A percentile compares a stretch with the other conserved stretches of the same genome.
phyloP scores from a whole-genome alignment of 75 land plant genomes.

The Pinus taeda region DNA sequence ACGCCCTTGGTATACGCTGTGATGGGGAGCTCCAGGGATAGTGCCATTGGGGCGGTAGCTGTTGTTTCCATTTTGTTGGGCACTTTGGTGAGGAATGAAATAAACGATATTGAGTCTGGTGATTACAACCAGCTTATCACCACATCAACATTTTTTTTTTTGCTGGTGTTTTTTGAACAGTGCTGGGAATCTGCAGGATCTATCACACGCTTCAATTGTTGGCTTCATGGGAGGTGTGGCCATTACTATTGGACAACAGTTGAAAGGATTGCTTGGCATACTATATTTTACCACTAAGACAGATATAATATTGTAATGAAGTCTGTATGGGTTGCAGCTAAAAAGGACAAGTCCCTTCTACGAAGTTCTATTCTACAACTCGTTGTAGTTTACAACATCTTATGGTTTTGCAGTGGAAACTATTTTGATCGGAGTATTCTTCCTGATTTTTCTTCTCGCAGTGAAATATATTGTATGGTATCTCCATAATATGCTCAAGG shows the following conservation, averaged over 20 bases:
- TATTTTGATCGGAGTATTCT: no score
- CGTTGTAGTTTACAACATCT: no score
- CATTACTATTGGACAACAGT: slow-evolving; percentile 62
- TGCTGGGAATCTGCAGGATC: slow-evolving; percentile 70
- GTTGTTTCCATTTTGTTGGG: slow-evolving; percentile 71
- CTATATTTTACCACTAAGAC: slow-evolving; percentile 55
- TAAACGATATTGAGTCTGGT: slow-evolving; percentile 38
- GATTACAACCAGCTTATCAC: slow-evolving; percentile 41
- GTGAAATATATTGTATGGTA: no score
- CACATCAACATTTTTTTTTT: slow-evolving; percentile 76
- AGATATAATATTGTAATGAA: slow-evolving; percentile 59
- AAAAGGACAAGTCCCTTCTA: no score
- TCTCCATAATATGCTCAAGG: no score
- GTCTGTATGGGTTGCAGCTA: slow-evolving; percentile 30
- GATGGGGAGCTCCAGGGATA: slow-evolving; percentile 78
- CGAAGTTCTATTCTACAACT: no score
- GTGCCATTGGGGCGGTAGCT: slow-evolving; percentile 75
- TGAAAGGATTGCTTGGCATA: slow-evolving; percentile 70
- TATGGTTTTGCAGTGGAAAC: no score
- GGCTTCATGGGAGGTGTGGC: slow-evolving; percentile 93
- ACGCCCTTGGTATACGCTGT: slow-evolving; percentile 70
- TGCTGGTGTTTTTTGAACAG: slow-evolving; percentile 65
- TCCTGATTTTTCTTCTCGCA: no score
- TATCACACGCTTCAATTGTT: slow-evolving; percentile 77
- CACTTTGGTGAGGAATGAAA: slow-evolving; percentile 44